A percentile compares a stretch with the other conserved stretches of the same genome.
Conservation (phyloP, 2,329 filamentous ascomycete genomes). For the Fusarium paranaense region DNA sequence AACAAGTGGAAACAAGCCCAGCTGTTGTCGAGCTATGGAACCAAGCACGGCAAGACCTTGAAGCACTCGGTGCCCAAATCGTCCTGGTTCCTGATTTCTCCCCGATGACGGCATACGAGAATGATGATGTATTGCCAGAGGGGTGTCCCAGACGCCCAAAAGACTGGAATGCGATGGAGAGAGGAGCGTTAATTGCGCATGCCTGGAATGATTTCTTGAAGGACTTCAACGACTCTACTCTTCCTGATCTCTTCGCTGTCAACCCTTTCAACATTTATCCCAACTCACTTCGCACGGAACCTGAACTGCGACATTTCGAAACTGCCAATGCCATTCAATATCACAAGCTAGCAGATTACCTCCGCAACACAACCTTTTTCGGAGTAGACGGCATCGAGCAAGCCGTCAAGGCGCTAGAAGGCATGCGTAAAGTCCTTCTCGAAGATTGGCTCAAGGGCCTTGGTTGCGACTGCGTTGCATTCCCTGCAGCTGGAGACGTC, state of each 20-base stretch:
- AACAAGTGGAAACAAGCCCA: background rate
- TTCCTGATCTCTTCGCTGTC: constrained; percentile 50
- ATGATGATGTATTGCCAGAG: constrained; percentile 55
- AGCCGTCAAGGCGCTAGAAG: constrained; percentile 60
- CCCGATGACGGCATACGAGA: constrained; percentile 58
- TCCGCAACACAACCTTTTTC: constrained; percentile 47
- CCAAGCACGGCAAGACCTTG: background rate
- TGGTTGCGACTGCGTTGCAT: constrained; percentile 58
- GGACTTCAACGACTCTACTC: background rate
- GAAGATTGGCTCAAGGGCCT: constrained; percentile 61
- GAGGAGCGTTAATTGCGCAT: constrained; percentile 26
- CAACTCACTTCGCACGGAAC: constrained; percentile 10
- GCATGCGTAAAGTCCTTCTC: constrained; percentile 55
- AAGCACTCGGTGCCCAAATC: constrained; percentile 4
- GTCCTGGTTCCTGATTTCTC: constrained; percentile 52
- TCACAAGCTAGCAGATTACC: background rate
- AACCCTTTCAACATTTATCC: constrained; percentile 55
- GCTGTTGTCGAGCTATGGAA: background rate
- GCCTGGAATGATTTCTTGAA: constrained; percentile 34
- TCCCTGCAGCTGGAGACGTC: constrained; percentile 63
- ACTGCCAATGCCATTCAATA: constrained; percentile 17
- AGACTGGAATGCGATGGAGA: constrained; percentile 56
- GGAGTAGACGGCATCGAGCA: constrained; percentile 56
- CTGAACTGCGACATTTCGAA: constrained; percentile 8
- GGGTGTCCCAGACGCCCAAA: constrained; percentile 42